Evolutionary conservation across 495 filamentous ascomycete genomes (phyloP), one percentile per base, ranked within the genome.

Genomic region (Aspergillus taichungensis): DNA sequence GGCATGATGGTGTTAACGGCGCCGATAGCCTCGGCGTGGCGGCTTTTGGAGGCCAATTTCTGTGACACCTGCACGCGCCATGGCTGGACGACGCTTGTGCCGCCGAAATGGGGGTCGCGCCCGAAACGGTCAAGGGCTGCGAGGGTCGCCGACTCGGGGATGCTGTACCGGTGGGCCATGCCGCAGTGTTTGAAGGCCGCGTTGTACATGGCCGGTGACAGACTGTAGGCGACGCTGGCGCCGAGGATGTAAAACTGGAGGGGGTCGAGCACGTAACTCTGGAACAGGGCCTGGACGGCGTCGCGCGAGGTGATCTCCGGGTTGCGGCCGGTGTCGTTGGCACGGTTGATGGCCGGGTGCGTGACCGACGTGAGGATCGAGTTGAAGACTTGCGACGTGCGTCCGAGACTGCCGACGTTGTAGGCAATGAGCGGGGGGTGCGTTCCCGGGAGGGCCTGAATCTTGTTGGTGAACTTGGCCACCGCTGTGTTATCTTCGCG

Each of bases 1-100:
- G 87, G 87, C 49, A 90, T 69, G n/a, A 90, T 72, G 0, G 85
- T 88, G 59, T 92, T 90, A 43, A 88, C 82, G 8, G 87, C 84
- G 1, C 87, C 86, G 46, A 92, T 88, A 6, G 82, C 85, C 35
- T 80, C 79, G 6, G 84, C 86, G 53, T 92, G 85, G 50, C 78
- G 75, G 44, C 82, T 87, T 51, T 84, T 77, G 24, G 82, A 73
- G 43, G 83, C 76, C 2, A 87, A 68, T 30, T 81, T 76, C 6
- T 77, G 71, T 46, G 85, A 80, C 12, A 88, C 74, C 44, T 82
- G 76, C 4, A 86, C 79, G 50, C 87, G 85, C 73, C 84, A 89
- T 3, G 87, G 86, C 30, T 84, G 78, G 2, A 83, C 76, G 13
- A 92, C 73, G 50, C 77, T 80, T 11, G 81, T 78, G 3, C 86